phyloP scores from a whole-genome alignment of 2,329 filamentous ascomycete genomes.

The Colletotrichum sp. region DNA sequence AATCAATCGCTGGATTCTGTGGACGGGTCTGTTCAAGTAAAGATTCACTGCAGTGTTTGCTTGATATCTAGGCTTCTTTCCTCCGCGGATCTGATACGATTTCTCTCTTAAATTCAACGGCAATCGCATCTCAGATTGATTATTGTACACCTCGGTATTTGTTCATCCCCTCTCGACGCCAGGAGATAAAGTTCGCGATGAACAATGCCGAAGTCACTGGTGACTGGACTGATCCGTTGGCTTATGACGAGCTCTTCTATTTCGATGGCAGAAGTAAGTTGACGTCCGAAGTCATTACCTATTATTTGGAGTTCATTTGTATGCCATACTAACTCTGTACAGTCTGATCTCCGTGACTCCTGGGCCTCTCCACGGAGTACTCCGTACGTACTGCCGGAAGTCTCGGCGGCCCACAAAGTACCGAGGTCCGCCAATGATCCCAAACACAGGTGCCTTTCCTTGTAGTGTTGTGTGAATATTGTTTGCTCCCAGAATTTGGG shows the following conservation, averaged over 20 bases:
- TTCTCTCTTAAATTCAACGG: fast-evolving
- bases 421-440: not conserved
- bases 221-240: not conserved
- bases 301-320: fast-evolving
- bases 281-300: not conserved
- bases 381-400: not conserved
- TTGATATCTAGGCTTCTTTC: not conserved
- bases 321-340: fast-evolving
- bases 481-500: not conserved
- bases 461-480: not conserved
- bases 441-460: no score
- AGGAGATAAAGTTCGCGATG: not conserved
- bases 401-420: not conserved
- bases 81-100: fast-evolving
- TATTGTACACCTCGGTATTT: not conserved
- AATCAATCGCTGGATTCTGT: not conserved
- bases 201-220: not conserved
- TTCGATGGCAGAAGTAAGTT: fast-evolving
- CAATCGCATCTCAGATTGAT: not conserved
- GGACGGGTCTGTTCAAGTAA: not conserved
- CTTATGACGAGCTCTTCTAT: not conserved
- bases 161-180: not conserved
- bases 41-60: not conserved
- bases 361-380: not conserved
- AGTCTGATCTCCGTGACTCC: not conserved